A percentile compares a stretch with the other conserved stretches of the same genome.
Evolutionary conservation across 345 rosid species (phyloP).

Genomic region (Brassica juncea): DNA sequence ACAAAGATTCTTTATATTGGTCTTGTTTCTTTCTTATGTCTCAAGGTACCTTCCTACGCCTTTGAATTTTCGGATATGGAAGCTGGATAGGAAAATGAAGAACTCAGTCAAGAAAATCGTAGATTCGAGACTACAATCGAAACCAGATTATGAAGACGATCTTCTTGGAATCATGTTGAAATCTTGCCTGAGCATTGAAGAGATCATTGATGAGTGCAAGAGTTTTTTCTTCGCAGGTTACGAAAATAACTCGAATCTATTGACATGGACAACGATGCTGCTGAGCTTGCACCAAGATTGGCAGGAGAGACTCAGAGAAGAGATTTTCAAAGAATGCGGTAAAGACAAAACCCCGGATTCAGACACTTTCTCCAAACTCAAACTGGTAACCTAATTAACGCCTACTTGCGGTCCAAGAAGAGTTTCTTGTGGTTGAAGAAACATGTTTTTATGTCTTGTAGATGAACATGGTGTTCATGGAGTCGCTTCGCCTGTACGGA

Average conservation of each 20-base stretch:
- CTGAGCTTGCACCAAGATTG: conserved; percentile 49
- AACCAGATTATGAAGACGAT: conserved; percentile 42
- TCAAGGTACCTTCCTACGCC: conserved; percentile 53
- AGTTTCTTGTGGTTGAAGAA: conserved; percentile 26
- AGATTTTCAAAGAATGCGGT: conserved; percentile 43
- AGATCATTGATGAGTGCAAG: conserved; percentile 56
- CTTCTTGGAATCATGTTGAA: conserved; percentile 46
- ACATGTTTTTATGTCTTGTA: conserved; percentile 18
- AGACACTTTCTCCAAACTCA: conserved; percentile 47
- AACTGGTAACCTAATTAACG: conserved; percentile 38
- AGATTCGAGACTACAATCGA: conserved; percentile 34
- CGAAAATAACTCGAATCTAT: conserved; percentile 44
- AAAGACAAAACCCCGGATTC: conserved; percentile 41
- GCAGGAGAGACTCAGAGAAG: conserved; percentile 56
- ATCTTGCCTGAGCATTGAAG: conserved; percentile 29
- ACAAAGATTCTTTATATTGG: neutral
- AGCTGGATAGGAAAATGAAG: conserved; percentile 47
- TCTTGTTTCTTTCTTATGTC: conserved; percentile 2
- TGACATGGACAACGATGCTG: conserved; percentile 25
- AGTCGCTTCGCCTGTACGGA: conserved; percentile 60
- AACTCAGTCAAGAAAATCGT: conserved; percentile 28
- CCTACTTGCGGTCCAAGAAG: neutral
- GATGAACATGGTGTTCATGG: conserved; percentile 65
- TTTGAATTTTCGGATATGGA: conserved; percentile 46
- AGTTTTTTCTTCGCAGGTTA: conserved; percentile 54